Percentiles rank a stretch among this genome's conserved stretches.
Evolutionary conservation across 495 filamentous ascomycete species (phyloP).

Genomic region (Gamarada debralockiae): DNA sequence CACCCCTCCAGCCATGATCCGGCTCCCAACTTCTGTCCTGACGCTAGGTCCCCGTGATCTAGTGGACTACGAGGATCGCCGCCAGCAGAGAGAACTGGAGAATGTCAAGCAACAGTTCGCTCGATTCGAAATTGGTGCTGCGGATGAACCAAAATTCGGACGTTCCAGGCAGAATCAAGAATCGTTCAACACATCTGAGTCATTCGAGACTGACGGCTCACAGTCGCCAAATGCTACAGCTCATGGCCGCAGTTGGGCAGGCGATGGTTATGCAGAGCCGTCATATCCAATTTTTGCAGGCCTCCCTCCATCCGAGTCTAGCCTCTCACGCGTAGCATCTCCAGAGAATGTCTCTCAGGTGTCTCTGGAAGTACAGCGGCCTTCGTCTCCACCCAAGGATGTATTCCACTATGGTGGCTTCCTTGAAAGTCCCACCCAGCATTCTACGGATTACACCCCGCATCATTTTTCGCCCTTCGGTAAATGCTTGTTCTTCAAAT

Average conservation of each 20-base stretch:
- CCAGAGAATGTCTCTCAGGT: constrained; percentile 15
- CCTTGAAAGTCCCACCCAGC: constrained; percentile 12
- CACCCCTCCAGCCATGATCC: constrained; percentile 42
- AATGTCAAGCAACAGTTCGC: constrained; percentile 13
- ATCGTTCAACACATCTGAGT: background rate
- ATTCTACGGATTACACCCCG: background rate
- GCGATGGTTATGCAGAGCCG: too few relatives aligned
- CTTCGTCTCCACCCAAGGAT: constrained; percentile 11
- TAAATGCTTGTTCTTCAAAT: constrained; percentile 3
- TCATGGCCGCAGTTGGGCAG: background rate
- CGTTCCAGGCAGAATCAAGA: background rate
- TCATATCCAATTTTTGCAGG: too few relatives aligned
- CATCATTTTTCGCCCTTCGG: constrained; percentile 19
- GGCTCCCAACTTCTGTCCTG: constrained; percentile 49
- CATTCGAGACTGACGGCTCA: too few relatives aligned
- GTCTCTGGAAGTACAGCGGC: constrained; percentile 1
- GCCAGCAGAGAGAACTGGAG: constrained; percentile 1
- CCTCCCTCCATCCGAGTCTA: too few relatives aligned
- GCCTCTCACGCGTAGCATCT: constrained; percentile 4
- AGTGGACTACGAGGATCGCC: constrained; percentile 39
- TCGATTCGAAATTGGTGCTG: constrained; percentile 29
- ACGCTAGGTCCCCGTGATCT: constrained; percentile 51
- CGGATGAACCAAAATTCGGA: constrained; percentile 1
- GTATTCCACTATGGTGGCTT: constrained; percentile 26
- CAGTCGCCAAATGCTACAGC: background rate